phyloP scores from a whole-genome alignment of 768 basidiomycete genomes.

The Serendipita vermifera region DNA sequence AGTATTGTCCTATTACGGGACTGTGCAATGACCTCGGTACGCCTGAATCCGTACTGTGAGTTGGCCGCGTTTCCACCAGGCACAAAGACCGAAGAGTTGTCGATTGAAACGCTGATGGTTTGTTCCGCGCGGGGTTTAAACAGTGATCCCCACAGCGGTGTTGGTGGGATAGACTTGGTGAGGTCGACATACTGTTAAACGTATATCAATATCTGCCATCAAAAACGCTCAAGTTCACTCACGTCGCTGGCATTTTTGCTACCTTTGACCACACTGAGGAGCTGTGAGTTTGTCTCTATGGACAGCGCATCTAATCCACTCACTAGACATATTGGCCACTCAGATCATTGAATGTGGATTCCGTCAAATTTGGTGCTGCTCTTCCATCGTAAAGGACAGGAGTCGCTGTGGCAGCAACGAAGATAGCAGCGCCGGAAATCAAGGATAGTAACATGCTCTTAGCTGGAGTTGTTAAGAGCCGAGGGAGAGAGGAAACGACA shows the following conservation, averaged over 20 bases:
- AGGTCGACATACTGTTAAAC: slow-evolving; percentile 35
- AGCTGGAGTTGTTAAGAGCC: too few species aligned
- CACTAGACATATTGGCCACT: slow-evolving; percentile 44
- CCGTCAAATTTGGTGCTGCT: slow-evolving; percentile 32
- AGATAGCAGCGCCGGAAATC: too few species aligned
- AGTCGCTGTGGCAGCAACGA: slow-evolving; percentile 18
- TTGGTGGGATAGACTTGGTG: slow-evolving; percentile 28
- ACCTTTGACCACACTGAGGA: slow-evolving; percentile 42
- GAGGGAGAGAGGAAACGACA: too few species aligned
- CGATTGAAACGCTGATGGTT: slow-evolving; percentile 36
- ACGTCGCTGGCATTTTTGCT: slow-evolving; percentile 38
- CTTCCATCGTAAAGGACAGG: slow-evolving; percentile 42
- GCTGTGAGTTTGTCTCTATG: not conserved
- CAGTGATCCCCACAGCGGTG: slow-evolving; percentile 37
- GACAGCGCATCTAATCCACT: slow-evolving; percentile 16
- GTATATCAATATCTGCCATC: slow-evolving; percentile 1
- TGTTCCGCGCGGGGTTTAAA: slow-evolving; percentile 32
- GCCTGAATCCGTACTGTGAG: slow-evolving; percentile 15
- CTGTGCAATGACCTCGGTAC: slow-evolving; percentile 14
- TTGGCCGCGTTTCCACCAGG: slow-evolving; percentile 17
- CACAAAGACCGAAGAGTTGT: slow-evolving; percentile 21
- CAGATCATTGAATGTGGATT: slow-evolving; percentile 34
- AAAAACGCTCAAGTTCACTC: slow-evolving; percentile 15
- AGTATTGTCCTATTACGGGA: slow-evolving; percentile 24
- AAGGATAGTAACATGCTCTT: too few species aligned